Evolutionary conservation across 257 asterid species (phyloP), one percentile per base, ranked within the genome.

Genomic region (Forsythia viridissima): DNA sequence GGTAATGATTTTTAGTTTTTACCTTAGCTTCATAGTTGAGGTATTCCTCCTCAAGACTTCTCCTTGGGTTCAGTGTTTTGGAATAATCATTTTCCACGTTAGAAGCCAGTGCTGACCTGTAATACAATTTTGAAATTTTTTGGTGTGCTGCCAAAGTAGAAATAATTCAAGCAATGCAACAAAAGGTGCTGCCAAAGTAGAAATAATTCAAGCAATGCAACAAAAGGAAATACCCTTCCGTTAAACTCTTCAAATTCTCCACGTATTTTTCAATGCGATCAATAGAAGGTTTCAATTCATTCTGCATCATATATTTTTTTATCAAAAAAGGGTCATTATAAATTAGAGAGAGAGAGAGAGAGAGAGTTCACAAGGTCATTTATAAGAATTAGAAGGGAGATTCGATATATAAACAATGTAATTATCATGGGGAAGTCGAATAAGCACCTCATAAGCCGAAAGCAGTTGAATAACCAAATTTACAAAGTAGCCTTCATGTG

Each of bases 21-120:
- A 96, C 98, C 98, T 91, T 92, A 70, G 97, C 92, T 88, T 93
- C 98, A 84, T 82, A 92, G 76, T 83, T 96, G 81, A 90, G 84
- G 87, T 93, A 96, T 86, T 96, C 97, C 87, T 92, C 97, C 91
- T 96, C 99, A n/a, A 96, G 94, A 82, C 51, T 89, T 88, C 87
- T 88, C 84, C 89, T 88, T 20, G 96, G 97, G 88, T 76, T 87
- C 88, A 86, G 72, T 24, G 75, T 70, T 79, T 86, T 84, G 69
- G 93, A 89, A 80, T 83, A 86, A 86, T 73, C 87, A 52, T 55
- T 67, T 81, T 86, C 91, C 43, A 57, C 81, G 52, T 79, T 80
- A 86, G 95, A 79, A 71, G 87, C 76, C 69, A 57, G 80, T 65
- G 77, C 78, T 38, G 88, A 84, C 73, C 99, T 96, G 90, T 65